Conservation (phyloP, 108 stramenopile genomes). For the Fragilaria crotonensis region DNA sequence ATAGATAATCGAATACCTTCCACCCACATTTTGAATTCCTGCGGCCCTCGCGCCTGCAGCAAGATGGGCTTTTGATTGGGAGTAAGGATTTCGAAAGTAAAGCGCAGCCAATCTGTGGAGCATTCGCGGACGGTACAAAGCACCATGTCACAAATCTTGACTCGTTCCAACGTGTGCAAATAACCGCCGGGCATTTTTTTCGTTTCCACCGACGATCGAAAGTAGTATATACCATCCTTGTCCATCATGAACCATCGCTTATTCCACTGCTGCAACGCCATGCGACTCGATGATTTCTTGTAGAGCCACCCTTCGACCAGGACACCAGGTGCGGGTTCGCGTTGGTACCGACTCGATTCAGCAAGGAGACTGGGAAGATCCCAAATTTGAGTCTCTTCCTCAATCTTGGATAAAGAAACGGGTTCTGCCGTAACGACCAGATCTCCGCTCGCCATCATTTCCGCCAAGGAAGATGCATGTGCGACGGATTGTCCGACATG, state of each 20-base stretch:
- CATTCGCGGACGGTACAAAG: constrained; percentile 85
- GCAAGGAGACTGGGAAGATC: constrained; percentile 53
- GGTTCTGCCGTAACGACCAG: constrained; percentile 31
- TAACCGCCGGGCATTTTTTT: constrained; percentile 28
- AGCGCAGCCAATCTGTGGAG: constrained; percentile 56
- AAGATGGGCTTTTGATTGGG: constrained; percentile 79
- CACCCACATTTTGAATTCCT: constrained; percentile 83
- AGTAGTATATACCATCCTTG: constrained; percentile 72
- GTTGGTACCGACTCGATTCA: constrained; percentile 57
- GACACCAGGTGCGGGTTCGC: constrained; percentile 70
- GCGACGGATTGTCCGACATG: constrained; percentile 41
- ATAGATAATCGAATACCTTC: constrained; percentile 67
- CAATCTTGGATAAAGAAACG: constrained; percentile 55
- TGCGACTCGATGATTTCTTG: constrained; percentile 62
- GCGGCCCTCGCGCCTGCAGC: constrained; percentile 85
- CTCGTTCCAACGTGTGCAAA: constrained; percentile 48
- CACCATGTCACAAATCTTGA: constrained; percentile 87
- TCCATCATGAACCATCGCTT: constrained; percentile 86
- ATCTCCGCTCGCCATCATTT: constrained; percentile 58
- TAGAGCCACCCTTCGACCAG: constrained; percentile 84
- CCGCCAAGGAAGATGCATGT: constrained; percentile 39
- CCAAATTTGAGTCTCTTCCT: constrained; percentile 71
- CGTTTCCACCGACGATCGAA: constrained; percentile 36
- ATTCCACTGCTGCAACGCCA: constrained; percentile 66
- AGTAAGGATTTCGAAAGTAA: constrained; percentile 89